phyloP scores from a whole-genome alignment of 495 filamentous ascomycete species.

The Astrothelium macrocarpum region DNA sequence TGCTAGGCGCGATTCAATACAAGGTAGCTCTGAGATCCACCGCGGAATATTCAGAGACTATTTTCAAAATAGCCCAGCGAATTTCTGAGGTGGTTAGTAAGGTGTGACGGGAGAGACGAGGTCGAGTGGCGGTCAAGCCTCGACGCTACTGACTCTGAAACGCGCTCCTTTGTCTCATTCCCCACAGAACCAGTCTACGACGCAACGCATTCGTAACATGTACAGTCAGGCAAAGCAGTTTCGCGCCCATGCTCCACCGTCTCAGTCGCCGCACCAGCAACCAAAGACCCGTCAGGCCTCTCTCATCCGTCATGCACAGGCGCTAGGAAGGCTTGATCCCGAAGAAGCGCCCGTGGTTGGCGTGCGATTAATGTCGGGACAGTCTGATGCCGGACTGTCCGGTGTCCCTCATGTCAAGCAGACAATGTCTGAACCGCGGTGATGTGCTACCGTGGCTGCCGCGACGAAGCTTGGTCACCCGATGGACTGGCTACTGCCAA shows the following conservation, averaged over 20 bases:
- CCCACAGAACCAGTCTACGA: neutral
- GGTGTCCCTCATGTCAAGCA: neutral
- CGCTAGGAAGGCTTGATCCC: neutral
- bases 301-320: neutral
- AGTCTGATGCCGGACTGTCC: neutral
- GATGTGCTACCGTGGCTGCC: neutral
- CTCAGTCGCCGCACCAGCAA: neutral
- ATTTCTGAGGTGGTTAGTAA: neutral
- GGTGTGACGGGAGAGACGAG: neutral
- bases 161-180: neutral
- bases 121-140: neutral
- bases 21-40: neutral
- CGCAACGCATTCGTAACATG: neutral
- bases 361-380: neutral
- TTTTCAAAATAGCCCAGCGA: neutral
- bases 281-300: neutral
- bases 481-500: neutral
- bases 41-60: neutral
- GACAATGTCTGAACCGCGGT: neutral
- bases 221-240: neutral
- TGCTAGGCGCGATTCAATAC: neutral
- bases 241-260: neutral
- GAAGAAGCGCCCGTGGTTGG: neutral
- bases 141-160: neutral
- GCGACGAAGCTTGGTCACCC: neutral